Percentiles rank a stretch among this genome's conserved stretches.
These are phyloP conservation scores for Sphaerulina populicola DNA, from an alignment of 2,329 filamentous ascomycete genomes.

Conservation along the genomic window DNA sequence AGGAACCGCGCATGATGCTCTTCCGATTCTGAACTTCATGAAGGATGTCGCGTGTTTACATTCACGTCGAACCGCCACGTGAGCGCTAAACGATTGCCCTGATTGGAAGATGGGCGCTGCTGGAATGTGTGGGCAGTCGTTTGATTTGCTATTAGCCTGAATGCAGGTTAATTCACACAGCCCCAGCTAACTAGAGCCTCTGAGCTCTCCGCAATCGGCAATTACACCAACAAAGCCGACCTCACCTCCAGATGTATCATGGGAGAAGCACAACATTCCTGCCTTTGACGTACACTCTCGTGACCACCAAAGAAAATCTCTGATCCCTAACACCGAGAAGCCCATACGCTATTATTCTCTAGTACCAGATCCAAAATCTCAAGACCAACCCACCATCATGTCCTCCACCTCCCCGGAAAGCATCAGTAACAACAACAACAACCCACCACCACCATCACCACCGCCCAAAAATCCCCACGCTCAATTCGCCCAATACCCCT, in stretches of 20 bases:
- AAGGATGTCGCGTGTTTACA: too few relatives aligned
- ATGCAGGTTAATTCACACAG: neutral
- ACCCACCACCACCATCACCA: slow-evolving; percentile 5
- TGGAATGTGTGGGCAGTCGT: too few relatives aligned
- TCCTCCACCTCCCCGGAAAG: neutral
- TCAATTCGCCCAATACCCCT: slow-evolving; percentile 26
- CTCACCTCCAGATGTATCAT: neutral
- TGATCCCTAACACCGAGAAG: neutral
- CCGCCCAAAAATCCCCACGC: neutral
- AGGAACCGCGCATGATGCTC: too few relatives aligned
- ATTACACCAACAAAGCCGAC: slow-evolving; percentile 1
- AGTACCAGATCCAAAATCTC: neutral
- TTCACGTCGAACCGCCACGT: too few relatives aligned
- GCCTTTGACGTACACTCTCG: too few relatives aligned
- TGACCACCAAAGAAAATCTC: too few relatives aligned
- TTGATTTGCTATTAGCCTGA: neutral
- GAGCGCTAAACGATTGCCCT: too few relatives aligned
- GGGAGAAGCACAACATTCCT: neutral
- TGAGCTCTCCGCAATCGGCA: slow-evolving; percentile 5
- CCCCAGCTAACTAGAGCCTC: neutral
- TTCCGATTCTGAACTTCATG: too few relatives aligned
- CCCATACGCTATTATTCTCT: neutral
- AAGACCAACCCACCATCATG: neutral
- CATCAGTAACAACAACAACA: neutral
- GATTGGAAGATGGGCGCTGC: too few relatives aligned